These are phyloP conservation scores for Leishmania lainsoni DNA, from an alignment of 208 protist species.

Conservation along the genomic window DNA sequence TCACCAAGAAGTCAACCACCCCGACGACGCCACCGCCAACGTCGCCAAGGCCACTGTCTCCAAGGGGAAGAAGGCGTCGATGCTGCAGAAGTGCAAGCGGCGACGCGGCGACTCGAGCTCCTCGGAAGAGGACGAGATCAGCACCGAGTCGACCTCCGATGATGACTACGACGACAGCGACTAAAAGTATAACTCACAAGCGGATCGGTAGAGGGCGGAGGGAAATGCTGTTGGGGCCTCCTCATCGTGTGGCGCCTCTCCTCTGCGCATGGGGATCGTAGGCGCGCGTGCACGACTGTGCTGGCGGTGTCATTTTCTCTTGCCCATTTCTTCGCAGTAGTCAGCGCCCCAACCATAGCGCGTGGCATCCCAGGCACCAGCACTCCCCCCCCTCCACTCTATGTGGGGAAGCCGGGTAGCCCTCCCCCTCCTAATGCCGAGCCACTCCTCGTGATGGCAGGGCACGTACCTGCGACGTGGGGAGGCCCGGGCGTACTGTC, in stretches of 20 bases:
- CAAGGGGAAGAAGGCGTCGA: constrained; percentile 27
- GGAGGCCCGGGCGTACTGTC: too few relatives aligned
- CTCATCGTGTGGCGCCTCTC: not conserved
- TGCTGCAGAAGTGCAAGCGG: constrained; percentile 25
- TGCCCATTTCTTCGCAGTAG: not conserved
- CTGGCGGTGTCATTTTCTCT: not conserved
- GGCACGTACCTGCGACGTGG: too few relatives aligned
- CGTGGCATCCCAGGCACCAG: not conserved
- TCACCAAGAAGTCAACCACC: constrained; percentile 4
- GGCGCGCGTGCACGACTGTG: not conserved
- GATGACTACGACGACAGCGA: constrained; percentile 30
- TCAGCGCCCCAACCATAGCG: not conserved
- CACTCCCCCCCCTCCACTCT: not conserved
- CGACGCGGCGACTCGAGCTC: constrained; percentile 31
- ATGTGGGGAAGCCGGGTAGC: not conserved
- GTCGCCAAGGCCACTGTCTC: constrained; percentile 3
- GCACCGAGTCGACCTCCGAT: constrained; percentile 17
- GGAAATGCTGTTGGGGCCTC: not conserved
- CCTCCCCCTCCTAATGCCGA: not conserved
- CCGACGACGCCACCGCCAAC: constrained; percentile 9
- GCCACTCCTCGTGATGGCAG: too few relatives aligned
- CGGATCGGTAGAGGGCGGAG: not conserved
- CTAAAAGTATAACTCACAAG: not conserved
- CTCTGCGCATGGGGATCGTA: not conserved
- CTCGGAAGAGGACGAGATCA: constrained; percentile 30